Evolutionary conservation across 768 basidiomycete species (phyloP), one percentile per base, ranked within the genome.

Genomic region (Tylopilus subfusipes): DNA sequence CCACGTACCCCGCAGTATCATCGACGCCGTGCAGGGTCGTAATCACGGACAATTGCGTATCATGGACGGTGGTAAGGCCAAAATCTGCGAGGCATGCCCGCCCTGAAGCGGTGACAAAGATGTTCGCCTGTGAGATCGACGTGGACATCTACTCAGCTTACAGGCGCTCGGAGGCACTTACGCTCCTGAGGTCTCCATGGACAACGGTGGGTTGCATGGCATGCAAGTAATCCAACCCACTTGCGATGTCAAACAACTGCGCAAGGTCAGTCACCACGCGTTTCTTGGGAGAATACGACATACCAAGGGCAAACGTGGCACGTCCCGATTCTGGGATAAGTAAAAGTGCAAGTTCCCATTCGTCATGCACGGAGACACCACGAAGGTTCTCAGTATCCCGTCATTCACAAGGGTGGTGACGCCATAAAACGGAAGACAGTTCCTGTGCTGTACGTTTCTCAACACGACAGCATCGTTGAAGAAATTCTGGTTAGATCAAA

Each of bases 161-260:
- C 2, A 21, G 16, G 25, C 2, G n/a, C 24, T 18, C 31, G 21
- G 3, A 27, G 39, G 34, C 11, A 55, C 74, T 56, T 49, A 78
- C 77, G 29, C 72, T 71, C 60, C 76, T 78, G 21, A 78, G 54
- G 50, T 78, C 77, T 11, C 77, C 76, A 19, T 78, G 76, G 13
- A 73, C 57, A 16, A 78, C 68, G 1, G 77, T 75, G 24, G 74
- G 74, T 30, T 67, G 52, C 55, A 69, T 64, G 8, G 63, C 62
- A 48, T 78, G 77, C 21, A 78, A 61, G 52, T 75, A 76, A 34
- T 64, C 63, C 8, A 78, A 54, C 21, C 75, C 77, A 2, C 40
- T 55, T 7, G 74, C 75, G 18, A 73, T 58, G 34, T 76, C 74
- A n/a, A 60, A 55, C 21, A 78, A 53, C 77, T 78, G 39, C 14